phyloP scores from a whole-genome alignment of 2,329 filamentous ascomycete species.

The Trichoderma sp. region DNA sequence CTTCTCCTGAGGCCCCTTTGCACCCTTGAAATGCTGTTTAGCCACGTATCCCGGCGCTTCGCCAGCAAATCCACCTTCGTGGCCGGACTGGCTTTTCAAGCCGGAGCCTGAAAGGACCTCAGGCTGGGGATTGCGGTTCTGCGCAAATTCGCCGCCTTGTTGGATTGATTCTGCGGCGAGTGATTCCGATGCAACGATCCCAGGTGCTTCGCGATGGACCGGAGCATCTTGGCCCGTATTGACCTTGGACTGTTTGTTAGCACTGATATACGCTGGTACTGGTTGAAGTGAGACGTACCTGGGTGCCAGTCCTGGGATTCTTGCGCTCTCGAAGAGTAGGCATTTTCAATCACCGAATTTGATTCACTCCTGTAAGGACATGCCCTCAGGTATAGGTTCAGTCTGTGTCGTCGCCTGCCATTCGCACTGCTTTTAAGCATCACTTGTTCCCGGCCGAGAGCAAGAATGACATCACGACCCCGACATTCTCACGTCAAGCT shows the following conservation, averaged over 20 bases:
- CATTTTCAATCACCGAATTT: background rate
- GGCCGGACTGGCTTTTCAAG: slow-evolving; percentile 32
- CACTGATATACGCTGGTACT: background rate
- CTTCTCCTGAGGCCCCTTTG: slow-evolving; percentile 37
- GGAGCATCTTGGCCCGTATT: slow-evolving; percentile 47
- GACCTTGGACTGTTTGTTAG: slow-evolving; percentile 38
- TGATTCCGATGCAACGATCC: slow-evolving; percentile 63
- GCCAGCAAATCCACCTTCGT: slow-evolving; percentile 31
- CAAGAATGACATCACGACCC: slow-evolving; percentile 13
- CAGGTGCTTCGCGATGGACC: slow-evolving; percentile 57
- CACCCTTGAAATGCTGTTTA: slow-evolving; percentile 32
- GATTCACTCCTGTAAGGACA: background rate
- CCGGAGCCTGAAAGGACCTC: slow-evolving; percentile 19
- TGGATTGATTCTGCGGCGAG: slow-evolving; percentile 71
- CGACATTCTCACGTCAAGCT: background rate
- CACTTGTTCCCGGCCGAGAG: background rate
- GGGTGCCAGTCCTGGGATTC: slow-evolving; percentile 21
- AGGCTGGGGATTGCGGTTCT: slow-evolving; percentile 50
- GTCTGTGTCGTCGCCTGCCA: background rate
- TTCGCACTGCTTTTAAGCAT: background rate
- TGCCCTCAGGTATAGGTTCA: background rate
- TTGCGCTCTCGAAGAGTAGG: slow-evolving; percentile 18
- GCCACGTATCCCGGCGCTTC: slow-evolving; percentile 40
- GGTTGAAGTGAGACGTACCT: slow-evolving; percentile 1
- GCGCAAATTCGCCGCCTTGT: slow-evolving; percentile 56